Conservation (phyloP, 2,329 filamentous ascomycete genomes). For the Atkinsonella texensis region DNA sequence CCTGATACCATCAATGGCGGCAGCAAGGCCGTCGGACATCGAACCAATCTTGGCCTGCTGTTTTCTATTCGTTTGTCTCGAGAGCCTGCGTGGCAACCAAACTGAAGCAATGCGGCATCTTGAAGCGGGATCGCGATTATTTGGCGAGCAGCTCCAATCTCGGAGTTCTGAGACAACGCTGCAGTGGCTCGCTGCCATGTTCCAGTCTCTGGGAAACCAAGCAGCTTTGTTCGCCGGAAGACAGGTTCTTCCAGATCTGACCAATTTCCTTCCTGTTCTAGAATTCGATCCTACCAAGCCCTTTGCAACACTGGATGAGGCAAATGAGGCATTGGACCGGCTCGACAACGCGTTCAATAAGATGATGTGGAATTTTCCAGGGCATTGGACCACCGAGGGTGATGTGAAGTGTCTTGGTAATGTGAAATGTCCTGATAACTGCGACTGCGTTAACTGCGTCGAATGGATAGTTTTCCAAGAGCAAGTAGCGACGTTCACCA, state of each 20-base stretch:
- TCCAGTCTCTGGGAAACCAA: constrained; percentile 3
- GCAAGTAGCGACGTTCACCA: neutral
- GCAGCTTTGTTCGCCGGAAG: constrained; percentile 1
- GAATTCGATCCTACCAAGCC: neutral
- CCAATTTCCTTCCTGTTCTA: neutral
- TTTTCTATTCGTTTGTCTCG: constrained; percentile 1
- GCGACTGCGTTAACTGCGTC: neutral
- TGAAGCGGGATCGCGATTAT: constrained; percentile 1
- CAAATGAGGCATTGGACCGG: constrained; percentile 1
- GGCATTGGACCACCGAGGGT: neutral
- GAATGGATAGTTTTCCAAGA: neutral
- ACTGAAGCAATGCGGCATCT: constrained; percentile 3
- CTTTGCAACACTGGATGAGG: constrained; percentile 1
- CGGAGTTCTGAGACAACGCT: neutral
- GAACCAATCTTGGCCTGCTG: constrained; percentile 2
- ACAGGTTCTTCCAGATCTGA: constrained; percentile 1
- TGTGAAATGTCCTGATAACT: neutral
- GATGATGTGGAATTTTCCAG: neutral
- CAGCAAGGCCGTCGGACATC: neutral
- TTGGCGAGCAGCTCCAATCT: neutral
- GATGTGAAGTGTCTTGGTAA: neutral
- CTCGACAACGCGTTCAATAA: constrained; percentile 3
- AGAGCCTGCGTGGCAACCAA: constrained; percentile 4
- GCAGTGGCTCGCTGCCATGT: constrained; percentile 4
- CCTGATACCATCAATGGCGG: neutral